These are phyloP conservation scores for Paecilomyces fulvus DNA, from an alignment of 2,329 filamentous ascomycete genomes.

Conservation along the genomic window DNA sequence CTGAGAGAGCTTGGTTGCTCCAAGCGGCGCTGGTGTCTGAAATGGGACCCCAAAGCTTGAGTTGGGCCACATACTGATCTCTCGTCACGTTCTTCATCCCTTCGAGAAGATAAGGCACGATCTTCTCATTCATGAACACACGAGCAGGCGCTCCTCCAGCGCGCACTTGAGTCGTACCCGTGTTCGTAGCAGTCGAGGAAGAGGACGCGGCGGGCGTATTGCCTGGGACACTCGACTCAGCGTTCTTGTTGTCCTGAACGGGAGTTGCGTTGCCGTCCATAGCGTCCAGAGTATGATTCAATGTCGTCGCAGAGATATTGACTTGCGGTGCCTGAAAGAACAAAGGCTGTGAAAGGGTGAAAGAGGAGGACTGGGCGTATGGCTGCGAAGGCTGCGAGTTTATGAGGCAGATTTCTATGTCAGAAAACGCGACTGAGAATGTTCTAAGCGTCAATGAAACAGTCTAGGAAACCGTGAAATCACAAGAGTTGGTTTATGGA, in stretches of 20 bases:
- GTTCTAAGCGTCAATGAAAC: no score
- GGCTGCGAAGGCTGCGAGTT: not conserved
- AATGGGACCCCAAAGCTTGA: not conserved
- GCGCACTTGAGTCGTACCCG: constrained; percentile 42
- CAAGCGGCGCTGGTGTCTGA: not conserved
- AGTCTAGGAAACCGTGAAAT: no score
- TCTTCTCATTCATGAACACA: constrained; percentile 62
- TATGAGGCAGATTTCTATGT: not conserved
- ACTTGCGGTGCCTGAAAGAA: not conserved
- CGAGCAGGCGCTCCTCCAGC: constrained; percentile 61
- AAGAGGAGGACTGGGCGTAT: not conserved
- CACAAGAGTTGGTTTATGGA: no score
- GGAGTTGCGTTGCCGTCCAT: not conserved
- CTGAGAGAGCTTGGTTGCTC: not conserved
- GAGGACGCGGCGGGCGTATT: not conserved
- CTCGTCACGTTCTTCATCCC: constrained; percentile 66
- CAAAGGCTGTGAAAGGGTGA: not conserved
- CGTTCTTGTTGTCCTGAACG: not conserved
- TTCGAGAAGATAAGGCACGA: constrained; percentile 60
- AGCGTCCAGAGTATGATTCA: not conserved
- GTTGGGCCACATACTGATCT: constrained; percentile 53
- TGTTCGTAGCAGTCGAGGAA: not conserved
- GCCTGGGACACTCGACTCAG: not conserved
- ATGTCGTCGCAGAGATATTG: not conserved
- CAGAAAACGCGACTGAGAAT: not conserved